Base-by-base conservation (phyloP, 768 basidiomycete genomes). In the Russula virescens region DNA sequence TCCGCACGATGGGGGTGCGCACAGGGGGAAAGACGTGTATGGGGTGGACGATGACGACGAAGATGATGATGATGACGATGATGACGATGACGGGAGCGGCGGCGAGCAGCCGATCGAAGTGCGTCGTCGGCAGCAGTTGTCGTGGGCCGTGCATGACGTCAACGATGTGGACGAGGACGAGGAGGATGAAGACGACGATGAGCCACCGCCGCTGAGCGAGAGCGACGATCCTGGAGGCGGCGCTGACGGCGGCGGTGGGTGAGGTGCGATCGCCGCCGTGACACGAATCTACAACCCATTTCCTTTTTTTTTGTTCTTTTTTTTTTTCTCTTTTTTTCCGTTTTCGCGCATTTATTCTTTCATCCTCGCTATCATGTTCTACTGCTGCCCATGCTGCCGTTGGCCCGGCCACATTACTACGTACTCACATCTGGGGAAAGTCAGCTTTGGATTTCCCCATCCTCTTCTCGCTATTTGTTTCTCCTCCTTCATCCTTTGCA, bases 101-200 rank as follows among this genome's bases (percentile, higher is more conserved):
- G 62, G 35, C 13, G 62, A 11, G 34, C 50, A 46, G 7, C 64
- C 66, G 38, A 56, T 68, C 31, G 66, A 68, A 42, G 65, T 68
- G 55, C 65, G 66, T 16, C 48, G 66, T 31, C 52, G 65, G 13
- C 51, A 61, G 13, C 51, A 61, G 48, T 65, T 58, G 23, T 59
- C 66, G 42, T 66, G 64, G 64, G 45, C 57, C 5, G 64, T 59
- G 7, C 58, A 49, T 9, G 58, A 38, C 9, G 63, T 64, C 40
- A 34, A 65, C 10, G 58, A 26, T 3, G 58, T 59, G 1, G 57
- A 42, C 18, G 57, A 54, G n/a, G 42, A 51, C 10, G 51, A 43
- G 4, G 55, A 46, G 1, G 61, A 46, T 1, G 55, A 53, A 0
- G 50, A 26, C 21, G 28, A 52, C 18, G 58, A 45, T 2, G 61